Evolutionary conservation across 2,329 filamentous ascomycete species (phyloP).

Genomic region (Dendrostoma leiphaemia): DNA sequence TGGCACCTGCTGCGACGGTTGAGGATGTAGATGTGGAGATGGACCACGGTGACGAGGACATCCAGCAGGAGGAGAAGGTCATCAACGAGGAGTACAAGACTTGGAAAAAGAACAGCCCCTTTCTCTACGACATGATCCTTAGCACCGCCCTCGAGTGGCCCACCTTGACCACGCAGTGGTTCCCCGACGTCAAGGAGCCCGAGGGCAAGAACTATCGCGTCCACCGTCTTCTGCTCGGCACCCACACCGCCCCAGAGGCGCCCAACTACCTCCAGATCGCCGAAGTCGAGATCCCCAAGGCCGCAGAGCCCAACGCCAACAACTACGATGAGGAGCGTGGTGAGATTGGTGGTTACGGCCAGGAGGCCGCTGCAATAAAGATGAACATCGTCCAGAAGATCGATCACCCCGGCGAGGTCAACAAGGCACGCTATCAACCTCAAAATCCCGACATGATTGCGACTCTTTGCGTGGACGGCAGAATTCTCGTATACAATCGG

Average conservation of each 20-base stretch:
- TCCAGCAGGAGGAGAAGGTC: constrained; percentile 73
- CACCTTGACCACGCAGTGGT: constrained; percentile 95
- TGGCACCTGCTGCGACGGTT: constrained; percentile 47
- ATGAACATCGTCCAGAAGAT: constrained; percentile 95
- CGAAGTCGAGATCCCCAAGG: constrained; percentile 87
- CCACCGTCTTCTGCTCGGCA: constrained; percentile 89
- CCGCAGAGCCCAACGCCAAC: constrained; percentile 67
- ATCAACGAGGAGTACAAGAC: constrained; percentile 99
- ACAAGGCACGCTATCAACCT: constrained; percentile 96
- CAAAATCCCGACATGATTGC: constrained; percentile 97
- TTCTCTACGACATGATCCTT: constrained; percentile 96
- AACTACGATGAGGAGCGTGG: constrained; percentile 91
- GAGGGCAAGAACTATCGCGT: constrained; percentile 83
- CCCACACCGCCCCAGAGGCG: constrained; percentile 83
- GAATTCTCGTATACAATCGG: constrained; percentile 90
- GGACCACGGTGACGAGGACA: constrained; percentile 65
- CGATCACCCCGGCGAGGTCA: constrained; percentile 93
- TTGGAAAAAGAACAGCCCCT: constrained; percentile 99
- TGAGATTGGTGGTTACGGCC: constrained; percentile 91
- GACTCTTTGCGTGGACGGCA: constrained; percentile 83
- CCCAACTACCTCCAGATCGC: constrained; percentile 94
- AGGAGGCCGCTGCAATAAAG: constrained; percentile 72
- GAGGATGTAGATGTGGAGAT: constrained; percentile 52
- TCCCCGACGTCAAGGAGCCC: constrained; percentile 87
- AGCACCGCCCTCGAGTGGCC: constrained; percentile 96